Conservation (phyloP, 2,329 filamentous ascomycete genomes). For the Botrytis fabae region DNA sequence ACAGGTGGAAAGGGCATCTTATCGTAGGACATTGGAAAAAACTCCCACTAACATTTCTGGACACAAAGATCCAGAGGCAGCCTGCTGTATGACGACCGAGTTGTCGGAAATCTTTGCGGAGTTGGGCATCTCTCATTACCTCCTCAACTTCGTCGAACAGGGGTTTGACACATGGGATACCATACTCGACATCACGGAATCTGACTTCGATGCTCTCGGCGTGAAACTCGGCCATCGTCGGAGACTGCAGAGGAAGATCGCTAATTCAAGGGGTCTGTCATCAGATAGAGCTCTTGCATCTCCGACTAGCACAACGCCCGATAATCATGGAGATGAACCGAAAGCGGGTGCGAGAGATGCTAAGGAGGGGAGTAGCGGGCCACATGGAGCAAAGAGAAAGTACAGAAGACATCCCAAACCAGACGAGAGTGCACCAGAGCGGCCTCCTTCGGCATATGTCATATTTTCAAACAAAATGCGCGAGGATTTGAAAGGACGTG, state of each 20-base stretch:
- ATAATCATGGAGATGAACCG: conserved; percentile 60
- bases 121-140: conserved; percentile 77
- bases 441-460: conserved; percentile 80
- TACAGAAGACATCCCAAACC: conserved; percentile 78
- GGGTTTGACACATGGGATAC: conserved; percentile 86
- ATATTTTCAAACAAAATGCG: conserved; percentile 84
- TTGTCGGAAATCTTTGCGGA: conserved; percentile 68
- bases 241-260: conserved; percentile 83
- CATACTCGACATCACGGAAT: conserved; percentile 80
- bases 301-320: conserved; percentile 46
- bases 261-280: conserved; percentile 65
- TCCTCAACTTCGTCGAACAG: conserved; percentile 69
- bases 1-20: not conserved
- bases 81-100: conserved; percentile 48
- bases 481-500: conserved; percentile 73
- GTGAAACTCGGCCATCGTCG: conserved; percentile 81
- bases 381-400: conserved; percentile 62
- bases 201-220: conserved; percentile 72
- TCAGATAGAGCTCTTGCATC: conserved; percentile 42
- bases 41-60: conserved; percentile 31
- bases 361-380: conserved; percentile 46
- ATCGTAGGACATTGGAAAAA: not conserved
- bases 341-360: conserved; percentile 50
- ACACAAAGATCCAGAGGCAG: conserved; percentile 39
- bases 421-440: conserved; percentile 77